phyloP scores from a whole-genome alignment of 208 protist genomes.

The Balamuthia mandrillaris region DNA sequence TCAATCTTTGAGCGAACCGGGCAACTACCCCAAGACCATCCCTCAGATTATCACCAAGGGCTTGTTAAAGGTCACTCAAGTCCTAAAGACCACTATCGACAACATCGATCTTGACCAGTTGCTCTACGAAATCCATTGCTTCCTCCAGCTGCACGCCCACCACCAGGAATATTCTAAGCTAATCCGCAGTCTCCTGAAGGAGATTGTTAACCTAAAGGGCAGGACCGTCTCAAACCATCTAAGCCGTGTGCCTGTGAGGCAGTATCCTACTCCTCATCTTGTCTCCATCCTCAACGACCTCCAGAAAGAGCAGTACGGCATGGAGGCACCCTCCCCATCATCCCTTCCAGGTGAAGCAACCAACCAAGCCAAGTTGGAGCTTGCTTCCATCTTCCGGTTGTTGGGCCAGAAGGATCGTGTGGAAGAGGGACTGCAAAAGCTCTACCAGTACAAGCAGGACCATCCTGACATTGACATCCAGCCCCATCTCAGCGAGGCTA shows the following conservation, averaged over 20 bases:
- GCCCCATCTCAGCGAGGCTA: not conserved
- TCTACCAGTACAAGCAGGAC: slow-evolving; percentile 5
- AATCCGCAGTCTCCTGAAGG: not conserved
- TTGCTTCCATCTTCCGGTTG: not conserved
- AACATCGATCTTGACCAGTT: slow-evolving; percentile 20
- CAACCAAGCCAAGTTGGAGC: slow-evolving; percentile 24
- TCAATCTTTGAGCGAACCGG: not conserved
- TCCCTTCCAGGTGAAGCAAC: not conserved
- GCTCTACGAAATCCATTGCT: not conserved
- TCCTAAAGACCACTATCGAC: slow-evolving; percentile 13
- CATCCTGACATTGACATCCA: slow-evolving; percentile 30
- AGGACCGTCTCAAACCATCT: not conserved
- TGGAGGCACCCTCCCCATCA: not conserved
- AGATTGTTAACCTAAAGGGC: slow-evolving; percentile 25
- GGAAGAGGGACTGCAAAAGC: not conserved
- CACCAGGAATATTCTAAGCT: not conserved
- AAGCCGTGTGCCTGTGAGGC: not conserved
- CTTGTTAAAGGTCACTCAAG: not conserved
- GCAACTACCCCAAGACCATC: not conserved
- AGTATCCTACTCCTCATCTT: not conserved
- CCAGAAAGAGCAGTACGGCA: not conserved
- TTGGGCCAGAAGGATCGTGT: not conserved
- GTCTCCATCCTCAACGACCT: slow-evolving; percentile 1
- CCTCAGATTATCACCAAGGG: slow-evolving; percentile 32
- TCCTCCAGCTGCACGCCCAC: too few relatives aligned